These are phyloP conservation scores for Dipodascus albidus DNA, from an alignment of 805 yeast species.

Conservation along the genomic window DNA sequence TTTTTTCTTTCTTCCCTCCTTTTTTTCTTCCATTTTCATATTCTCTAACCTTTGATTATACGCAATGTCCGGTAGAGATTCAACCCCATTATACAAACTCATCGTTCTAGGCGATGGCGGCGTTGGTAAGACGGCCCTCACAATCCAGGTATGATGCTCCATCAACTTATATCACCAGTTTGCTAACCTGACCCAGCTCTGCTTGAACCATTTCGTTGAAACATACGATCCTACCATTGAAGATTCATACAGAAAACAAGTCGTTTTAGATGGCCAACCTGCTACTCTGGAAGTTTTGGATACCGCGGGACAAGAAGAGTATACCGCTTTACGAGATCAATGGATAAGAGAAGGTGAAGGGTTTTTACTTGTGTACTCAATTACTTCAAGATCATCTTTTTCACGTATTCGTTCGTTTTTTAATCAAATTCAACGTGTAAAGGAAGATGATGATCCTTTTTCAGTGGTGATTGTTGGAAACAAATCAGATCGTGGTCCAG, in stretches of 20 bases:
- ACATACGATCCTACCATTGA: conserved; percentile 98
- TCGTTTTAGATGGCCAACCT: conserved; percentile 67
- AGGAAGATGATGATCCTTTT: conserved; percentile 37
- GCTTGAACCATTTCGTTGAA: conserved; percentile 86
- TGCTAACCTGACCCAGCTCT: conserved; percentile 14
- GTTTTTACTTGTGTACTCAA: conserved; percentile 75
- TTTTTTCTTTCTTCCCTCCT: neutral
- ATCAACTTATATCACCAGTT: neutral
- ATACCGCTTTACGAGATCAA: conserved; percentile 63
- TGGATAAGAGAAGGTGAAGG: conserved; percentile 95
- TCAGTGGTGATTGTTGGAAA: conserved; percentile 91
- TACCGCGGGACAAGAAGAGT: conserved; percentile 89
- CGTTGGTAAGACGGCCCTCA: conserved; percentile 95
- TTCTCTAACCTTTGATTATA: neutral
- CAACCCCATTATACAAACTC: conserved; percentile 46
- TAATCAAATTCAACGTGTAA: conserved; percentile 69
- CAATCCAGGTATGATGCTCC: conserved; percentile 46
- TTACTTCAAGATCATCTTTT: conserved; percentile 74
- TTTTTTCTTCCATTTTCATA: neutral
- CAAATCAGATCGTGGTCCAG: conserved; percentile 59
- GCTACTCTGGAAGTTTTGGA: conserved; percentile 77
- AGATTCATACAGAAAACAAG: conserved; percentile 55
- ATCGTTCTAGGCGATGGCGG: conserved; percentile 99
- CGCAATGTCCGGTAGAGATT: conserved; percentile 15
- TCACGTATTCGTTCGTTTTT: conserved; percentile 74